Conservation (phyloP, 2,329 filamentous ascomycete genomes). For the Ceratocystis colombiana region DNA sequence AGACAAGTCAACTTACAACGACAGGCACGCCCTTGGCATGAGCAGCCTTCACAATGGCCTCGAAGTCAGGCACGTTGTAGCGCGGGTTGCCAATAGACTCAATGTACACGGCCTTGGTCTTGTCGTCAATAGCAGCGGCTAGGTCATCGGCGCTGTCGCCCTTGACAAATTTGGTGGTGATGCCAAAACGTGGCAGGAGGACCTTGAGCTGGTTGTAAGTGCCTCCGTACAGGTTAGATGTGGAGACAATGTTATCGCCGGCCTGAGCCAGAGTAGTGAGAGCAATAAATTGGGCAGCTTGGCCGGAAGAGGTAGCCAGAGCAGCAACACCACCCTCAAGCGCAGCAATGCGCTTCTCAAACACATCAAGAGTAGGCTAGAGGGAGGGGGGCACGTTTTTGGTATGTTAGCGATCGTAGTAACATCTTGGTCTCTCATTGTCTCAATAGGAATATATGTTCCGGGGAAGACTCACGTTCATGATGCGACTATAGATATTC, state of each 20-base stretch:
- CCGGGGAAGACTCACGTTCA: constrained; percentile 52
- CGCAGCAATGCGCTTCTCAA: constrained; percentile 93
- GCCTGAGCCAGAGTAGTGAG: constrained; percentile 72
- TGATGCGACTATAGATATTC: constrained; percentile 95
- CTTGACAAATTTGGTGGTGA: constrained; percentile 76
- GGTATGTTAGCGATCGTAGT: not conserved
- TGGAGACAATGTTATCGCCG: constrained; percentile 89
- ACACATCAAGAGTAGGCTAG: constrained; percentile 84
- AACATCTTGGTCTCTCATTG: not conserved
- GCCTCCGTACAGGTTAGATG: constrained; percentile 83
- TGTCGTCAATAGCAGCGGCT: constrained; percentile 73
- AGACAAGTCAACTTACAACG: constrained; percentile 39
- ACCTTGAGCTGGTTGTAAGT: constrained; percentile 98
- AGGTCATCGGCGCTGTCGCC: constrained; percentile 74
- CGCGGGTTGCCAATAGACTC: constrained; percentile 90
- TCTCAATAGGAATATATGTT: too few species aligned
- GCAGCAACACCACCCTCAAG: constrained; percentile 86
- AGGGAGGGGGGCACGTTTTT: not conserved
- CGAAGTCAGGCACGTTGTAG: constrained; percentile 87
- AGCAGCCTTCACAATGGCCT: constrained; percentile 72
- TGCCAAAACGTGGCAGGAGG: constrained; percentile 73
- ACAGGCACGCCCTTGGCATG: constrained; percentile 58
- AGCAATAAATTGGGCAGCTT: constrained; percentile 86
- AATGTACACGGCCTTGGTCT: constrained; percentile 83
- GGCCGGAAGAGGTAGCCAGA: constrained; percentile 74